Percentiles rank a stretch among this genome's conserved stretches.
Evolutionary conservation across 352 stramenopile species (phyloP).

Genomic region (Globisporangium radiosum): DNA sequence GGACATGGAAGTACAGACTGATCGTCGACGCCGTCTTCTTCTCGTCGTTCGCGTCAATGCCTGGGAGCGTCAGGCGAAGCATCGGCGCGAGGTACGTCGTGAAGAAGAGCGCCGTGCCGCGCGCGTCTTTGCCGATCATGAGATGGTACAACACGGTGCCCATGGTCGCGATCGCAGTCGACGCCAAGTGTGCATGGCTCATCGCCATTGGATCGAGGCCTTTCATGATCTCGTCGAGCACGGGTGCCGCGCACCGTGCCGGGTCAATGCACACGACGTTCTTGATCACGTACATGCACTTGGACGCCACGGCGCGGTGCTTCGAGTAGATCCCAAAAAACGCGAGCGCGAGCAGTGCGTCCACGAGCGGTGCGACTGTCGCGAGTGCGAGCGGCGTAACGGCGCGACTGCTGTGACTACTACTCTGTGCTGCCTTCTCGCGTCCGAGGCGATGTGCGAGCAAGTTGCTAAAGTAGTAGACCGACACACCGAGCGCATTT

Average conservation of each 20-base stretch:
- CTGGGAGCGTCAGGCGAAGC: constrained; percentile 52
- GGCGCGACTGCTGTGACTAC: no score
- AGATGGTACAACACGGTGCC: constrained; percentile 52
- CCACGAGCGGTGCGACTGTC: constrained; percentile 32
- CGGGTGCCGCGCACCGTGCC: constrained; percentile 23
- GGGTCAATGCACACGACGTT: constrained; percentile 55
- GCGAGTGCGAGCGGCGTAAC: constrained; percentile 3
- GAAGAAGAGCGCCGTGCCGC: constrained; percentile 44
- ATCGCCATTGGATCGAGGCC: constrained; percentile 57
- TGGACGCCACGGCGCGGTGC: constrained; percentile 45
- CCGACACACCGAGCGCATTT: constrained; percentile 38
- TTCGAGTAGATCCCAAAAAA: constrained; percentile 77
- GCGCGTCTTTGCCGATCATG: constrained; percentile 46
- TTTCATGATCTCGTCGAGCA: constrained; percentile 71
- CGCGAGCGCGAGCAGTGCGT: constrained; percentile 42
- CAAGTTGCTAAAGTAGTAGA: constrained; percentile 49
- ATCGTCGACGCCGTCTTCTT: constrained; percentile 65
- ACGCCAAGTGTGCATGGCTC: constrained; percentile 67
- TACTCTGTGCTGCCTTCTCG: constrained; percentile 25
- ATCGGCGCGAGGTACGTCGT: constrained; percentile 49
- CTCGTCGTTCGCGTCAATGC: constrained; percentile 75
- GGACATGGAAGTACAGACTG: constrained; percentile 56
- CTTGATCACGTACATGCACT: constrained; percentile 70
- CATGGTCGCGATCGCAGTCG: constrained; percentile 63
- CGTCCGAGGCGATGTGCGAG: constrained; percentile 41